Evolutionary conservation across 2,329 filamentous ascomycete species (phyloP).

Genomic region (Fusarium sp.): DNA sequence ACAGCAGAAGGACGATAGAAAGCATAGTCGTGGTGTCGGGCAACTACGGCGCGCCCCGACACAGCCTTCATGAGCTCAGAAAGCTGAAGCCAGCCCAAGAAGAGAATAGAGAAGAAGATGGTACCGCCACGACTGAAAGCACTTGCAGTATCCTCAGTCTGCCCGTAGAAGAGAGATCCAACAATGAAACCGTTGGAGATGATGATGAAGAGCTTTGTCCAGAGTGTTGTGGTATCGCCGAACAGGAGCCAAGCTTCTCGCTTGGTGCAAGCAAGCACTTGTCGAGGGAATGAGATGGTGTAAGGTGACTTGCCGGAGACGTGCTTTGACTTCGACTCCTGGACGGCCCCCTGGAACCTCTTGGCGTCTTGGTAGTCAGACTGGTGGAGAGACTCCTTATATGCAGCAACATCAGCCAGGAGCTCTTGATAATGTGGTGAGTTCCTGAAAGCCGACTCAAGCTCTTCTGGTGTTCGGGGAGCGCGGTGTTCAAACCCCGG

Average conservation of each 20-base stretch:
- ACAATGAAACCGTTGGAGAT: conserved; percentile 79
- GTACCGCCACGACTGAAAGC: conserved; percentile 67
- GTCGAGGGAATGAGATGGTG: conserved; percentile 77
- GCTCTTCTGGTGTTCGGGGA: conserved; percentile 74
- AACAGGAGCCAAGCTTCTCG: conserved; percentile 82
- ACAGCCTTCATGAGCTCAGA: conserved; percentile 83
- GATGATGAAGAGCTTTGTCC: conserved; percentile 84
- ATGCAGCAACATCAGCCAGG: conserved; percentile 66
- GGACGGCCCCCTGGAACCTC: conserved; percentile 74
- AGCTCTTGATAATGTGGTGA: conserved; percentile 70
- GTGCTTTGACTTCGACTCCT: conserved; percentile 75
- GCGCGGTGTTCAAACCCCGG: conserved; percentile 70
- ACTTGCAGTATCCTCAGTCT: conserved; percentile 66
- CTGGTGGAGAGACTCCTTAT: conserved; percentile 55
- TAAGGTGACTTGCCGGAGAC: conserved; percentile 76
- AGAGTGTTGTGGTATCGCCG: conserved; percentile 79
- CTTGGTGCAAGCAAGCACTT: conserved; percentile 74
- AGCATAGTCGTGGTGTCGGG: conserved; percentile 59
- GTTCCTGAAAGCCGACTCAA: conserved; percentile 72
- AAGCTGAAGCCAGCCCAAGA: conserved; percentile 74
- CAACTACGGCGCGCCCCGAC: conserved; percentile 71
- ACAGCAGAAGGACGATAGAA: conserved; percentile 66
- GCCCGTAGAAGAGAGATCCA: conserved; percentile 80
- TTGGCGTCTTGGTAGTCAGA: conserved; percentile 70
- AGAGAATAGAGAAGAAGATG: conserved; percentile 62